phyloP scores from a whole-genome alignment of 2,329 filamentous ascomycete species.

The Aspergillus neotritici region DNA sequence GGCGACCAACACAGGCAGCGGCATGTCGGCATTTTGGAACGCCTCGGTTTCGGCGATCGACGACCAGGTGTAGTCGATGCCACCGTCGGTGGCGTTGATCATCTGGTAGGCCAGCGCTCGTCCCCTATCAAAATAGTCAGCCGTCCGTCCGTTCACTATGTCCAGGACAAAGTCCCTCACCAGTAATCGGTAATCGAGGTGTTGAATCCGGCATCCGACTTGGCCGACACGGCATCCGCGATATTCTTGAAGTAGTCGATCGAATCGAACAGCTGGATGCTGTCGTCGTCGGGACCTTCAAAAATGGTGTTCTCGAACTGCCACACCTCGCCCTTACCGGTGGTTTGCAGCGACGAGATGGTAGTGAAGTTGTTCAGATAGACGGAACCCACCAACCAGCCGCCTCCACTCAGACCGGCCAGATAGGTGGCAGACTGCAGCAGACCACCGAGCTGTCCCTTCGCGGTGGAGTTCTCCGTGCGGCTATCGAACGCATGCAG shows the following conservation, averaged over 20 bases:
- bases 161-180: constrained; percentile 28
- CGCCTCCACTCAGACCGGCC: constrained; percentile 74
- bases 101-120: constrained; percentile 77
- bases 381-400: constrained; percentile 80
- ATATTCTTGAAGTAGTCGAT: constrained; percentile 61
- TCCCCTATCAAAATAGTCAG: constrained; percentile 40
- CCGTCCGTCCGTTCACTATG: background rate
- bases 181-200: constrained; percentile 82
- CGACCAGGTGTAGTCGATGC: constrained; percentile 71
- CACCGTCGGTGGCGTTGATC: constrained; percentile 67
- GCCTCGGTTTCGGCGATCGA: constrained; percentile 59
- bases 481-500: constrained; percentile 73
- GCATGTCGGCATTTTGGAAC: constrained; percentile 57
- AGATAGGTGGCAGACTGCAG: constrained; percentile 79
- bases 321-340: constrained; percentile 20
- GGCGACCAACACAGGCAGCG: constrained; percentile 66
- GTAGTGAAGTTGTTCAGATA: constrained; percentile 74
- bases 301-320: constrained; percentile 46
- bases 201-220: constrained; percentile 59
- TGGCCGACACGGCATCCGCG: constrained; percentile 52
- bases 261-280: constrained; percentile 43
- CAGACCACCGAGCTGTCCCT: constrained; percentile 71
- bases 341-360: constrained; percentile 42
- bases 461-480: constrained; percentile 55
- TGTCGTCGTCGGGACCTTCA: constrained; percentile 25